Evolutionary conservation across 2,329 filamentous ascomycete species (phyloP), one percentile per base, ranked within the genome.

Genomic region (Fusarium cicatricum): DNA sequence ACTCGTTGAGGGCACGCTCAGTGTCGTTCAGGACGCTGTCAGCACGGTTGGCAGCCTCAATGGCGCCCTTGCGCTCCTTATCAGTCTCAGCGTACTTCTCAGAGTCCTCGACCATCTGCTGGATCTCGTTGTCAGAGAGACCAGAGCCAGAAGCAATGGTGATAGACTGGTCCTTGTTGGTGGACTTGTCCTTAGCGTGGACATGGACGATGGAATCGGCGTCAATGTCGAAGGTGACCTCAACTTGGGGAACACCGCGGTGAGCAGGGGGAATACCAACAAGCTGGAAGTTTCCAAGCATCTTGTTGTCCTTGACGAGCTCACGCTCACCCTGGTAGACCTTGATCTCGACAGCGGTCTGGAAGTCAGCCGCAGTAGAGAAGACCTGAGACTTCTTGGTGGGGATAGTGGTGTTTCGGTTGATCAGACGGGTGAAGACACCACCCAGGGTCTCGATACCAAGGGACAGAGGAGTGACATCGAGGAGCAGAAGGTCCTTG

Each of bases 271-370:
- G 94, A 60, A 98, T 97, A 65, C 94, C 94, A 71, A 97, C 92
- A 69, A 98, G 90, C 86, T 98, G 93, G 91, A 98, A 98, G 90
- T 98, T 98, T 61, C 94, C 94, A 55, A 98, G 87, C 58, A 98
- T 83, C 86, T 98, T 98, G 90, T 98, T 98, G 83, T 98, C 94
- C 75, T 89, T 90, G 77, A 97, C 93, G 63, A 97, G 92, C 84
- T 97, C 93, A 91, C 94, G 94, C 87, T 98, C 94, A 85, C 94
- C 94, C 88, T 98, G 93, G 90, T 88, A 98, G 64, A 98, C 94
- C 90, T 98, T 97, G 85, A 98, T 98, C 85, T 97, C 93, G 74
- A 98, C 94, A 69, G 93, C 94, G 62, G 91, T 96, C 85, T 98
- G 94, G 90, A 96, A 97, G 78, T 98, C 94, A 68, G 94, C 93